These are phyloP conservation scores for Oidium heveae DNA, from an alignment of 2,329 filamentous ascomycete species.

Conservation along the genomic window DNA sequence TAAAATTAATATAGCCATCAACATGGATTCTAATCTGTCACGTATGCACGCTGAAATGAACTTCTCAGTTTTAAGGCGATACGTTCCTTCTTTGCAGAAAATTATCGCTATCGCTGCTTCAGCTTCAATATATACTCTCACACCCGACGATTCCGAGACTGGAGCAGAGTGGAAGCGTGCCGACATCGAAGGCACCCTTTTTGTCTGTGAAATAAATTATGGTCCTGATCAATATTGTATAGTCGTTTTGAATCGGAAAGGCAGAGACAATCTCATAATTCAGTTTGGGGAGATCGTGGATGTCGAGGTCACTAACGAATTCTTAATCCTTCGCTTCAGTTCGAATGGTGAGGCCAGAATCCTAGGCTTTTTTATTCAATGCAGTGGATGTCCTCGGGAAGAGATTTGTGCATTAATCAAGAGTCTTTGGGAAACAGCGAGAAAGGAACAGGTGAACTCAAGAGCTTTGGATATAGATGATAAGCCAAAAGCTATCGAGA, in stretches of 20 bases:
- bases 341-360: constrained; percentile 11
- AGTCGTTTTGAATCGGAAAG: constrained; percentile 48
- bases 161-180: constrained; percentile 54
- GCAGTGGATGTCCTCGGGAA: constrained; percentile 19
- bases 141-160: constrained; percentile 20
- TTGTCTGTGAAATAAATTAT: constrained; percentile 43
- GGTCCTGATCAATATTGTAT: constrained; percentile 24
- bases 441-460: constrained; percentile 1
- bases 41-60: constrained; percentile 34
- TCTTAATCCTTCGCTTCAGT: constrained; percentile 20
- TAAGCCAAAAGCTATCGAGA: constrained; percentile 2
- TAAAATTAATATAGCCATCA: no score
- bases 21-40: no score
- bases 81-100: constrained; percentile 45
- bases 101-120: constrained; percentile 68
- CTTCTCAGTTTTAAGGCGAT: constrained; percentile 56
- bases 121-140: constrained; percentile 66
- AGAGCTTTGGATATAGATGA: constrained; percentile 5
- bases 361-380: constrained; percentile 30
- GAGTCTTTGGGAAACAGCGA: constrained; percentile 11
- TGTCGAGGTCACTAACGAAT: constrained; percentile 34
- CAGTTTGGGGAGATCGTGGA: constrained; percentile 34
- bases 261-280: constrained; percentile 43
- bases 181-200: constrained; percentile 67
- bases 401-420: constrained; percentile 10